These are phyloP conservation scores for Fragaria vesca DNA, from an alignment of 306 rosid genomes.

Conservation along the genomic window DNA sequence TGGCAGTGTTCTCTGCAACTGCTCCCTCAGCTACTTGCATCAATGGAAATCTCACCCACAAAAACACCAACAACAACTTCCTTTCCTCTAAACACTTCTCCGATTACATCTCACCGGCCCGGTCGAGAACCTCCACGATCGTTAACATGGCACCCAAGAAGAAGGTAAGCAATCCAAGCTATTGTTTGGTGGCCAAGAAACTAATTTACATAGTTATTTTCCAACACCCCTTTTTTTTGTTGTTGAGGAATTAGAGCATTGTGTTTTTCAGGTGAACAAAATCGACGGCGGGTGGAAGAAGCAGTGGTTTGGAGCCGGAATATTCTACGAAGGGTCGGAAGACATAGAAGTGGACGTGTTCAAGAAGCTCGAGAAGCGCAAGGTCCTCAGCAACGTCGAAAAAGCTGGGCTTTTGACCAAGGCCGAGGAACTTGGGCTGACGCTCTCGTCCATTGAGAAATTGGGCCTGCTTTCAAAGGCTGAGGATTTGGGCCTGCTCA, in stretches of 20 bases:
- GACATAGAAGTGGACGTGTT: slow-evolving; percentile 86
- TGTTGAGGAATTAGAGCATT: neutral
- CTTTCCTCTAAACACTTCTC: slow-evolving; percentile 29
- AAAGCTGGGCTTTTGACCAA: slow-evolving; percentile 78
- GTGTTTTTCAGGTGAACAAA: slow-evolving; percentile 67
- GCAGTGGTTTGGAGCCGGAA: slow-evolving; percentile 89
- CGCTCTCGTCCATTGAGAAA: slow-evolving; percentile 87
- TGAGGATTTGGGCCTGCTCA: slow-evolving; percentile 79
- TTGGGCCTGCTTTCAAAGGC: slow-evolving; percentile 86
- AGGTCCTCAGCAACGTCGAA: slow-evolving; percentile 83
- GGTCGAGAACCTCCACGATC: slow-evolving; percentile 37
- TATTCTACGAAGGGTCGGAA: slow-evolving; percentile 88
- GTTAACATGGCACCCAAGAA: slow-evolving; percentile 73
- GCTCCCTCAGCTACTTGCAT: slow-evolving; percentile 38
- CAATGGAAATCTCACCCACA: slow-evolving; percentile 32
- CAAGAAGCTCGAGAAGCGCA: slow-evolving; percentile 81
- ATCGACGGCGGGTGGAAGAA: slow-evolving; percentile 74
- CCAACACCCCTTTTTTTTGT: neutral
- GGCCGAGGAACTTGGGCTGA: slow-evolving; percentile 77
- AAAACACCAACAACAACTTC: slow-evolving; percentile 23
- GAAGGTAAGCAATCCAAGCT: slow-evolving; percentile 45
- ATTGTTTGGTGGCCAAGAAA: neutral
- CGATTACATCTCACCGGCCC: slow-evolving; percentile 13
- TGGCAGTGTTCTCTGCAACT: slow-evolving; percentile 62
- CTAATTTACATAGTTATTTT: neutral